Percentiles rank a stretch among this genome's conserved stretches.
Evolutionary conservation across 1,284 basidiomycete genomes (phyloP).

Genomic region (Cutaneotrichosporon sp.): DNA sequence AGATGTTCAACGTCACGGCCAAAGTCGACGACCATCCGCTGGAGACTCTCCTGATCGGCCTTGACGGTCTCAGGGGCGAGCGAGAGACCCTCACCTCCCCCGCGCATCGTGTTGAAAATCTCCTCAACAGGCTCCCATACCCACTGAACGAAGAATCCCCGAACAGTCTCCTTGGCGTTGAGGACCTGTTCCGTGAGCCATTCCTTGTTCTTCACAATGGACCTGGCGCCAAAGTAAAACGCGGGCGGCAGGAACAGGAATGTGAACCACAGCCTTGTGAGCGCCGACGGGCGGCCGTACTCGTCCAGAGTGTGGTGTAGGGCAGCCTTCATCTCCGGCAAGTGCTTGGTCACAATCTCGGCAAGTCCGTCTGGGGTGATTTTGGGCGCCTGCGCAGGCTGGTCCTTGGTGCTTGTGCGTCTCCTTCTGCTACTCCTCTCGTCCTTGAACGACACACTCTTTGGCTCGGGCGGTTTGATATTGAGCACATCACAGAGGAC

Average conservation of each 20-base stretch:
- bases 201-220: slow-evolving; percentile 38
- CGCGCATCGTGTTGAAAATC: slow-evolving; percentile 69
- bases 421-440: neutral
- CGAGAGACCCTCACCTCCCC: slow-evolving; percentile 53
- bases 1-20: slow-evolving; percentile 64
- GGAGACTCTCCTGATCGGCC: slow-evolving; percentile 64
- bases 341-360: slow-evolving; percentile 28
- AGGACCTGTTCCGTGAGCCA: slow-evolving; percentile 54
- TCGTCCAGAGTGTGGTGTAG: slow-evolving; percentile 23
- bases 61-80: slow-evolving; percentile 46
- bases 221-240: slow-evolving; percentile 22
- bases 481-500: slow-evolving; percentile 38
- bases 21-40: slow-evolving; percentile 85
- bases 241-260: slow-evolving; percentile 46
- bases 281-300: slow-evolving; percentile 36
- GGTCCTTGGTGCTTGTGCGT: neutral
- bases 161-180: slow-evolving; percentile 66
- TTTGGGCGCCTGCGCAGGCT: neutral
- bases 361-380: slow-evolving; percentile 29
- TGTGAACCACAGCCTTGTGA: slow-evolving; percentile 47
- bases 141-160: slow-evolving; percentile 77
- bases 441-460: slow-evolving; percentile 4
- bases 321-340: slow-evolving; percentile 24
- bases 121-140: slow-evolving; percentile 79
- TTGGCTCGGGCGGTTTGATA: slow-evolving; percentile 11